Base-by-base conservation (phyloP, 2,329 filamentous ascomycete genomes). In the Pseudohalonectria lignicola region DNA sequence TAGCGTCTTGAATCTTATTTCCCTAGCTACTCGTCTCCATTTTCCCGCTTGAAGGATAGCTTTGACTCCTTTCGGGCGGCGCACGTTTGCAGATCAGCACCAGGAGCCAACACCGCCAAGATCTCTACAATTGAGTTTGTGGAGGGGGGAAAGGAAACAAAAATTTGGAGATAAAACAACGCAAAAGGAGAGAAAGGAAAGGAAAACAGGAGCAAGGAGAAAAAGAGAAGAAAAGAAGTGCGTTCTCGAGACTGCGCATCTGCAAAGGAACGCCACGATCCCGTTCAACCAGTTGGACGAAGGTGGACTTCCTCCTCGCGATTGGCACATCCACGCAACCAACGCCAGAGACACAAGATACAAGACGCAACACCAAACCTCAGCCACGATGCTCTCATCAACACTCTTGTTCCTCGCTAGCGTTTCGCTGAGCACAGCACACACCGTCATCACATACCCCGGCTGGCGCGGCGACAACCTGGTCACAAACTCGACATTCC, bases 401-500 rank as follows among this genome's bases (percentile, higher is more conserved):
- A 52, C 63, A 52, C 45, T 66, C 41, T 42, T 66, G 44, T 54
- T 63, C 40, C 45, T 73, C 40, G 53, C 62, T 53, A 50, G 65
- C 47, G 67, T 67, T 42, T 59, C 65, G 30, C 46, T 79, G 49
- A 65, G 67, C 45, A 64, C 70, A 25, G 78, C 79, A n/a, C 86
- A 93, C 57, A 83, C 73, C n/a, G 73, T 94, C 53, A 81, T 94
- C 57, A 79, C 80, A 45, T 93, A 93, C 54, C 87, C 86, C 0
- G 84, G 83, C 48, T 90, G 82, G 79, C 66, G 87, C 71, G 87
- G 86, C 46, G 80, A 94, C 66, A 93, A 86, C 56, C 74, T 94
- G 45, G 72, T 82, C 53, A 82, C 80, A 31, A 93, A 86, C 56
- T 76, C 75, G 3, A 78, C 73, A 1, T 92, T 76, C 49, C 87